Evolutionary conservation across 371 early-diverging fungal genomes (phyloP).

Genomic region (Haplosporangium sp.): DNA sequence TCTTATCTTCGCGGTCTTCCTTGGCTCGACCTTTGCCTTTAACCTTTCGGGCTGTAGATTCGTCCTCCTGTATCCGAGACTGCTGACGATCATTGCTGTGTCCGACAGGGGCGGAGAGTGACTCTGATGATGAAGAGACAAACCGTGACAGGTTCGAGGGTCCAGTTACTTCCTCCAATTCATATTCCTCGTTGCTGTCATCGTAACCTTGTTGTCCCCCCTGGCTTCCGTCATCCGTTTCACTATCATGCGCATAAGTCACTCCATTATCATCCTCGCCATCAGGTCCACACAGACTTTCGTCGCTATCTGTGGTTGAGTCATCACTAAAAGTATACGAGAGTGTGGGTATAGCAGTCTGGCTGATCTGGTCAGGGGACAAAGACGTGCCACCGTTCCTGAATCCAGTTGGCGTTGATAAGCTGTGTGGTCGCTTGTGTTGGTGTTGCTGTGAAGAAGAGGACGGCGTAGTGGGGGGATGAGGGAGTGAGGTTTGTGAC

Average conservation of each 20-base stretch:
- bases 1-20: background rate
- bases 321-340: constrained; percentile 44
- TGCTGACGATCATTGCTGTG: constrained; percentile 8
- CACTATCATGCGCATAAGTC: constrained; percentile 8
- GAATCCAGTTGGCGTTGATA: background rate
- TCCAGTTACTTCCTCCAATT: background rate
- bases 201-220: constrained; percentile 19
- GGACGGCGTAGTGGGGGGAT: too few relatives aligned
- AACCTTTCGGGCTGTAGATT: background rate
- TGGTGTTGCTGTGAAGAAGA: constrained; percentile 1
- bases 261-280: too few relatives aligned
- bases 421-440: constrained; percentile 4
- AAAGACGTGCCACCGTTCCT: background rate
- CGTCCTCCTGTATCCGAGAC: background rate
- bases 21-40: constrained; percentile 1
- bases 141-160: background rate
- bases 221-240: constrained; percentile 21
- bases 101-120: constrained; percentile 30
- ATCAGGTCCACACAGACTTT: background rate
- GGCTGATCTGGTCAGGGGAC: background rate
- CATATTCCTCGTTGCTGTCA: constrained; percentile 4
- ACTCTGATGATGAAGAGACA: constrained; percentile 25
- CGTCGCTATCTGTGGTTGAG: constrained; percentile 11
- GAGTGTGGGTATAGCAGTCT: constrained; percentile 31
- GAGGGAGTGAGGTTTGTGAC: constrained; percentile 25